Evolutionary conservation across 148 eudicot genomes (phyloP).

Genomic region (Selenicereus undatus): DNA sequence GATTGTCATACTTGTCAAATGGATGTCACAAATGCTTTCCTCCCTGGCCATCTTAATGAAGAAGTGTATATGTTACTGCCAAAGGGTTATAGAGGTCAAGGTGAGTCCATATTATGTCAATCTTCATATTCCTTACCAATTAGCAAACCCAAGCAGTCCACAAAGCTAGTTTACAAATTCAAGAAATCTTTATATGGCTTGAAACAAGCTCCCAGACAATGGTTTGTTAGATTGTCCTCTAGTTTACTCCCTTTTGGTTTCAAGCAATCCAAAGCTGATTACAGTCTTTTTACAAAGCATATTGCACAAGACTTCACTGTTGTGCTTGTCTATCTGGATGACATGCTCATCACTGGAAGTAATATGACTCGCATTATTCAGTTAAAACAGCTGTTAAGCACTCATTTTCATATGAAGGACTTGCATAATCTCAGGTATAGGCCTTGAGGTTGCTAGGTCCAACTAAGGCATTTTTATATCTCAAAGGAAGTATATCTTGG

Average conservation of each 20-base stretch:
- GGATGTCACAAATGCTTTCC: neutral
- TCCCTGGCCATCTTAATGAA: neutral
- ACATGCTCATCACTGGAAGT: neutral
- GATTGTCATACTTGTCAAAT: neutral
- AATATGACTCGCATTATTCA: neutral
- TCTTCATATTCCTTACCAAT: neutral
- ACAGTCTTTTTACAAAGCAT: neutral
- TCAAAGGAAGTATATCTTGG: constrained; percentile 4
- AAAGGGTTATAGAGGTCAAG: neutral
- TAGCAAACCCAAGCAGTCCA: neutral
- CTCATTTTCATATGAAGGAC: constrained; percentile 11
- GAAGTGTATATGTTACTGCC: neutral
- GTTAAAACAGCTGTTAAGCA: neutral
- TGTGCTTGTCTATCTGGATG: neutral
- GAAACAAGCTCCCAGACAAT: too few species aligned
- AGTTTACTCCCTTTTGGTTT: neutral
- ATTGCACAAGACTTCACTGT: too few species aligned
- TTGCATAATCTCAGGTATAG: neutral
- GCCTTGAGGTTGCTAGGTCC: neutral
- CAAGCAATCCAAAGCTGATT: neutral
- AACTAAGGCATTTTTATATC: neutral
- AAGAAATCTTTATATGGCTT: neutral
- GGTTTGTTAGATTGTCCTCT: neutral
- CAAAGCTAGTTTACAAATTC: too few species aligned
- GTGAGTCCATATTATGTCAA: neutral